phyloP scores from a whole-genome alignment of 2,329 filamentous ascomycete genomes.

The Ophiostoma ulmi region DNA sequence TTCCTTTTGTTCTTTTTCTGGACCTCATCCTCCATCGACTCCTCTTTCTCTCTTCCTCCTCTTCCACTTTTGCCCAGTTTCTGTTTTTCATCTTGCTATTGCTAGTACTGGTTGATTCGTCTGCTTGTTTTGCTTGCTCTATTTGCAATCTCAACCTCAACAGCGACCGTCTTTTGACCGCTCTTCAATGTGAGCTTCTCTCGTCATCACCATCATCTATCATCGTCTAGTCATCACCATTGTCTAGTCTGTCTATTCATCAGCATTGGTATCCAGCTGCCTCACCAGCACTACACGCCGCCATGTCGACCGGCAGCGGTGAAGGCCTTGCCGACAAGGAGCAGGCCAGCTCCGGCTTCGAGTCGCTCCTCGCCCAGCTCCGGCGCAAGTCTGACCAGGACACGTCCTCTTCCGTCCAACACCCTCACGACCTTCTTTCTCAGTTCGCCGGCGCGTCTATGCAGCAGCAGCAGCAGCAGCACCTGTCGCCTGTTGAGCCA shows the following conservation, averaged over 20 bases:
- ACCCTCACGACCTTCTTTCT: constrained; percentile 33
- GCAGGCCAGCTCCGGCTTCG: constrained; percentile 35
- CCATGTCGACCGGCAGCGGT: constrained; percentile 25
- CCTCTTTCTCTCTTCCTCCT: neutral
- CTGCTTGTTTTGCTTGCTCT: constrained; percentile 2
- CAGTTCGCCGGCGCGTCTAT: constrained; percentile 27
- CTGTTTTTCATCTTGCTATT: constrained; percentile 2
- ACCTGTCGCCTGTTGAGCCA: constrained; percentile 26
- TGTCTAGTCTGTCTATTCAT: neutral
- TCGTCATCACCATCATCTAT: neutral
- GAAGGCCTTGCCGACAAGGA: constrained; percentile 26
- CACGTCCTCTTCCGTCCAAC: constrained; percentile 27
- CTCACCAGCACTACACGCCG: neutral
- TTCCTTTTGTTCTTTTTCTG: neutral
- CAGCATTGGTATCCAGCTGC: neutral
- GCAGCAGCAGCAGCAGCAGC: constrained; percentile 16
- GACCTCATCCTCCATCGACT: too few relatives aligned
- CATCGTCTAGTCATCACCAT: neutral
- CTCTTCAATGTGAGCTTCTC: constrained; percentile 5
- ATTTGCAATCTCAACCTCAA: neutral
- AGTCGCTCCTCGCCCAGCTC: constrained; percentile 42
- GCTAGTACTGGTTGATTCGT: neutral
- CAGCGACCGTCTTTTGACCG: neutral
- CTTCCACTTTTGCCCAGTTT: neutral
- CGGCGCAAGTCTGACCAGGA: constrained; percentile 35